A percentile compares a stretch with the other conserved stretches of the same genome.
Conservation (phyloP, 768 basidiomycete species). For the Strobilomyces confusus region DNA sequence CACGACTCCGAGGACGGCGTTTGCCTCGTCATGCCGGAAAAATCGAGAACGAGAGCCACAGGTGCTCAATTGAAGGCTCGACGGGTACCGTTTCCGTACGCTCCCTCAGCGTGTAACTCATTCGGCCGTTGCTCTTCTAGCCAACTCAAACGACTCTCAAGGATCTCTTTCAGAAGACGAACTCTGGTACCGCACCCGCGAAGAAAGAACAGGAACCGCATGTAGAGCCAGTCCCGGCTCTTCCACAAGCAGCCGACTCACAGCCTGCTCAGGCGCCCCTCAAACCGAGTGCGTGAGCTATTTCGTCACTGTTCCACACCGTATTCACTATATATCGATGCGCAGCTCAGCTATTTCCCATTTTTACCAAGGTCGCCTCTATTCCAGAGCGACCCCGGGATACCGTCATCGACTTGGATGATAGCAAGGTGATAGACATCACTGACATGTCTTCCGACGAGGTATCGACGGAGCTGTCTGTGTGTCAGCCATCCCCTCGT, state of each 20-base stretch:
- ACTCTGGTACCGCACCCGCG: background rate
- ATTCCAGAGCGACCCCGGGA: conserved; percentile 1
- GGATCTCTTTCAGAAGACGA: conserved; percentile 21
- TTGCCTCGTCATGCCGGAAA: conserved; percentile 22
- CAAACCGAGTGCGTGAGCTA: conserved; percentile 18
- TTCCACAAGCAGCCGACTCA: background rate
- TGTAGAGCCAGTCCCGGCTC: background rate
- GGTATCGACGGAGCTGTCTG: conserved; percentile 10
- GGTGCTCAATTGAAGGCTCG: conserved; percentile 7
- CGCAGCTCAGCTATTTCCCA: conserved; percentile 25
- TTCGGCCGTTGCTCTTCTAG: conserved; percentile 3
- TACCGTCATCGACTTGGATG: conserved; percentile 12
- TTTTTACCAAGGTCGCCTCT: conserved; percentile 17
- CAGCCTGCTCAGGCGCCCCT: background rate
- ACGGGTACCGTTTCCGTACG: conserved; percentile 14
- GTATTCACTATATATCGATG: background rate
- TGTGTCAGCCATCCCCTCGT: conserved; percentile 4
- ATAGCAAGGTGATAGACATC: conserved; percentile 18
- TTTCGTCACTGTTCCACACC: background rate
- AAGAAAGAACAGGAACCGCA: conserved; percentile 1
- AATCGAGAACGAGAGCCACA: conserved; percentile 18
- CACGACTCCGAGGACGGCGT: background rate
- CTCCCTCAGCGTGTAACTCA: conserved; percentile 6
- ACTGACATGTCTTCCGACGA: conserved; percentile 18
- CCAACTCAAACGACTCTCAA: conserved; percentile 27